A percentile compares a stretch with the other conserved stretches of the same genome.
These are phyloP conservation scores for Fusarium dlaminii DNA, from an alignment of 2,329 filamentous ascomycete genomes.

Conservation along the genomic window DNA sequence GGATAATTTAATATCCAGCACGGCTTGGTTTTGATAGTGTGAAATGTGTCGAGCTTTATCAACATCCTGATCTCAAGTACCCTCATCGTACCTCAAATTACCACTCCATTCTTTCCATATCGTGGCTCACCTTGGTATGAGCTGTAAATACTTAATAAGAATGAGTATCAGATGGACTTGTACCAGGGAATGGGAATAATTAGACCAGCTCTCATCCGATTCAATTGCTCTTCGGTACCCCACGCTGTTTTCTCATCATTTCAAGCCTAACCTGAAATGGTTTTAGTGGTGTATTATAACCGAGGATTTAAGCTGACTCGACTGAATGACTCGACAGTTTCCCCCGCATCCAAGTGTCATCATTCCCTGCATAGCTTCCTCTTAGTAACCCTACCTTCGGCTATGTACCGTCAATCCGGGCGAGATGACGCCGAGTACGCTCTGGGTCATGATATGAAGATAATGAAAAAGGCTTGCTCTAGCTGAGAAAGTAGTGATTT, in stretches of 20 bases:
- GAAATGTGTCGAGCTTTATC: too few species aligned
- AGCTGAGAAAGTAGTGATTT: background rate
- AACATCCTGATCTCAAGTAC: background rate
- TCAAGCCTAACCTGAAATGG: background rate
- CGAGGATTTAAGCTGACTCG: background rate
- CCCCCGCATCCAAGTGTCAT: background rate
- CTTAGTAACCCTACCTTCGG: background rate
- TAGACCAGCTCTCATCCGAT: background rate
- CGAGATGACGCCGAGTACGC: background rate
- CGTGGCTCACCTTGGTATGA: fast-evolving
- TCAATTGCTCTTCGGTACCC: background rate
- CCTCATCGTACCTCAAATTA: background rate
- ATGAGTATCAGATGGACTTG: fast-evolving
- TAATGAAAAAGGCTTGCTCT: background rate
- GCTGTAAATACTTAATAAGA: fast-evolving
- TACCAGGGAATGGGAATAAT: background rate
- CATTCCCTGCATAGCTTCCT: background rate
- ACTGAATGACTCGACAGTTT: background rate
- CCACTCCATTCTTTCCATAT: background rate
- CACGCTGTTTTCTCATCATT: background rate
- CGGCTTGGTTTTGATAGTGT: background rate
- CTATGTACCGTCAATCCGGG: background rate
- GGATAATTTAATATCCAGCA: background rate
- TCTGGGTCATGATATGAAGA: background rate
- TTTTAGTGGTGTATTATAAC: background rate